Base-by-base conservation (phyloP, 495 filamentous ascomycete genomes). In the Aspergillus asperescens region DNA sequence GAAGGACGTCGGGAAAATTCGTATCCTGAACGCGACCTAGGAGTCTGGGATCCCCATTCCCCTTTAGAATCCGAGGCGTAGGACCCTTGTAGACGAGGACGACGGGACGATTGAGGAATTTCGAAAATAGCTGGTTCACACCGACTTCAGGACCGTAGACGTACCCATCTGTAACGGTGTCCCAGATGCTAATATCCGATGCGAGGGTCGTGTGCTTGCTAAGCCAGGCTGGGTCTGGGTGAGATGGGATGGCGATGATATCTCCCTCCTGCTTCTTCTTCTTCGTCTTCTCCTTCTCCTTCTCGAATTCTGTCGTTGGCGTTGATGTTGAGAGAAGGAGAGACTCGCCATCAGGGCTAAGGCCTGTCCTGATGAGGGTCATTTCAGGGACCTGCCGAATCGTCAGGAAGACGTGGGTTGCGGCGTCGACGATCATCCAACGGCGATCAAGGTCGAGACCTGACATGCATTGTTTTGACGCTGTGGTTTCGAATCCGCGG, bases 391-490 rank as follows among this genome's bases (percentile, higher is more conserved):
- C 71, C 47, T 73, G 70, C 29, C 73, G 71, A 54, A 76, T 76
- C 15, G 71, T 76, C 16, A 74, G 34, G 52, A 76, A 76, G 29
- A 66, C 50, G 39, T 65, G 50, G 2, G 67, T 70, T 4, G 42
- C 45, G 5, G 66, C 63, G 28, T 76, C 71, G 51, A 74, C 61
- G 27, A 76, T 48, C 73, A 76, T 76, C 73, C 73, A 76, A 39
- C 72, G 60, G 1, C 92, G 83, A 66, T 97, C 92, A 62, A 88
- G 86, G 61, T 88, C 80, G 39, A 97, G 78, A 1, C 91, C 91
- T 31, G 82, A 79, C 28, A 81, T 71, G 23, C 87, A 67, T 3
- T 95, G 76, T 27, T 78, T 81, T 39, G 80, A 82, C 48, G 77
- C 63, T 41, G 74, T 66, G 54, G 95, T 63, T 63, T 90, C 82